phyloP scores from a whole-genome alignment of 2,329 filamentous ascomycete genomes.

The Fusarium metavorans region DNA sequence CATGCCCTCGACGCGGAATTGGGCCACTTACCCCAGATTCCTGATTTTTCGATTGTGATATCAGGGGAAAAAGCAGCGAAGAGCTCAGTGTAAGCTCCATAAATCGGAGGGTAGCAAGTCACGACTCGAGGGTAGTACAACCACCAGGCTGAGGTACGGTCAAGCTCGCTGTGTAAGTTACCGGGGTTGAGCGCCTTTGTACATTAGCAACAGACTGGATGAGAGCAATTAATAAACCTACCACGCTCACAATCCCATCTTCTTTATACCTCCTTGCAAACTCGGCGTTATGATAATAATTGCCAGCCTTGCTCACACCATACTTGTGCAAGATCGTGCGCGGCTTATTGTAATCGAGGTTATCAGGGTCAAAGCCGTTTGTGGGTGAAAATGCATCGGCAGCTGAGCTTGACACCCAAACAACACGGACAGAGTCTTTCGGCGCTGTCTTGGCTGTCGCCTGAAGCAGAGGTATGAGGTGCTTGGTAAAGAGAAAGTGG shows the following conservation, averaged over 20 bases:
- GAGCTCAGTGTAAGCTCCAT: slow-evolving; percentile 62
- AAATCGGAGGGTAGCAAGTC: slow-evolving; percentile 41
- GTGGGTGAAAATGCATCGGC: slow-evolving; percentile 40
- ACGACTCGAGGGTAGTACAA: slow-evolving; percentile 33
- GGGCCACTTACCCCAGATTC: slow-evolving; percentile 44
- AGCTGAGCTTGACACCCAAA: slow-evolving; percentile 50
- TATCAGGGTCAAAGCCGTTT: slow-evolving; percentile 44
- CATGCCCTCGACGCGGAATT: background rate
- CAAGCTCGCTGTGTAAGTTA: slow-evolving; percentile 40
- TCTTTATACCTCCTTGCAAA: slow-evolving; percentile 44
- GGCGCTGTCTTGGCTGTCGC: slow-evolving; percentile 50
- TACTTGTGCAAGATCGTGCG: slow-evolving; percentile 44
- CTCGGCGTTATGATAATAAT: slow-evolving; percentile 47
- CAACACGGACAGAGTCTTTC: slow-evolving; percentile 43
- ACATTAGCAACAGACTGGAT: background rate
- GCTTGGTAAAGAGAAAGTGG: slow-evolving; percentile 55
- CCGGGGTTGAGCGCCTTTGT: slow-evolving; percentile 40
- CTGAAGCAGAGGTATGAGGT: slow-evolving; percentile 53
- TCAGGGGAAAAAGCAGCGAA: slow-evolving; percentile 59
- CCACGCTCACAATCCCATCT: slow-evolving; percentile 45
- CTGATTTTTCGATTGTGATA: slow-evolving; percentile 53
- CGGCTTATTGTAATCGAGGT: slow-evolving; percentile 44
- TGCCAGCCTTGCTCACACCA: slow-evolving; percentile 47
- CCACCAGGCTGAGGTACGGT: slow-evolving; percentile 40
- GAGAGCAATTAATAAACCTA: background rate